Evolutionary conservation across 2,329 filamentous ascomycete species (phyloP).

Genomic region (Zymoseptoria tritici): DNA sequence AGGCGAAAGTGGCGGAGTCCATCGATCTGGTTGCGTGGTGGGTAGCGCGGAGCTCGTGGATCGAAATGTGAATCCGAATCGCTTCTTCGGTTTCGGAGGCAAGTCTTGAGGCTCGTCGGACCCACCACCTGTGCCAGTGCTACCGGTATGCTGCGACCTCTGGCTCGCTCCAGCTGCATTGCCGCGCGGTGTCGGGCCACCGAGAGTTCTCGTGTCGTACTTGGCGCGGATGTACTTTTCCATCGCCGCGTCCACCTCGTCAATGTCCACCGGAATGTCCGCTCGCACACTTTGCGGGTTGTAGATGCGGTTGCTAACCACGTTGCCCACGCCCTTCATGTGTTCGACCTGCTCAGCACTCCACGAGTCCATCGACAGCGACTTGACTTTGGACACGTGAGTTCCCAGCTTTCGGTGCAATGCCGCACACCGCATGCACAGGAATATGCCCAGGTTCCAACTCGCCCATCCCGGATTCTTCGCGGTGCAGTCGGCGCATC

Average conservation of each 20-base stretch:
- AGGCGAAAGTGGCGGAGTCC: constrained; percentile 31
- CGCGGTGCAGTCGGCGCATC: constrained; percentile 86
- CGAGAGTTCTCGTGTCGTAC: constrained; percentile 62
- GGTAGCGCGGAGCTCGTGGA: constrained; percentile 64
- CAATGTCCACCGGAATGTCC: constrained; percentile 77
- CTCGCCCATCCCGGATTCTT: constrained; percentile 95
- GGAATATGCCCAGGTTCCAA: constrained; percentile 96
- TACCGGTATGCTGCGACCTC: constrained; percentile 52
- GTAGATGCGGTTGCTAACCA: constrained; percentile 75
- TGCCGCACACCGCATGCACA: constrained; percentile 95
- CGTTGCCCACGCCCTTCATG: constrained; percentile 90
- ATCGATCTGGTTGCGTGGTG: constrained; percentile 44
- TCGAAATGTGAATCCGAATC: constrained; percentile 58
- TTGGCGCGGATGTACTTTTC: constrained; percentile 93
- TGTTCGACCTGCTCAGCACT: constrained; percentile 94
- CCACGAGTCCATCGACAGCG: constrained; percentile 97
- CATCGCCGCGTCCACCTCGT: constrained; percentile 90
- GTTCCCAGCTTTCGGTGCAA: constrained; percentile 95
- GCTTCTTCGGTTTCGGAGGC: constrained; percentile 53
- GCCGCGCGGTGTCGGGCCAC: constrained; percentile 9
- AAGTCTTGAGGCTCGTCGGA: constrained; percentile 50
- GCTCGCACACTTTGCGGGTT: constrained; percentile 80
- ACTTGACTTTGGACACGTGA: constrained; percentile 98
- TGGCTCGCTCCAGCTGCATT: constrained; percentile 36
- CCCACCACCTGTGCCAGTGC: constrained; percentile 37